Evolutionary conservation across 768 basidiomycete genomes (phyloP).

Genomic region (Kockovaella imperatae): DNA sequence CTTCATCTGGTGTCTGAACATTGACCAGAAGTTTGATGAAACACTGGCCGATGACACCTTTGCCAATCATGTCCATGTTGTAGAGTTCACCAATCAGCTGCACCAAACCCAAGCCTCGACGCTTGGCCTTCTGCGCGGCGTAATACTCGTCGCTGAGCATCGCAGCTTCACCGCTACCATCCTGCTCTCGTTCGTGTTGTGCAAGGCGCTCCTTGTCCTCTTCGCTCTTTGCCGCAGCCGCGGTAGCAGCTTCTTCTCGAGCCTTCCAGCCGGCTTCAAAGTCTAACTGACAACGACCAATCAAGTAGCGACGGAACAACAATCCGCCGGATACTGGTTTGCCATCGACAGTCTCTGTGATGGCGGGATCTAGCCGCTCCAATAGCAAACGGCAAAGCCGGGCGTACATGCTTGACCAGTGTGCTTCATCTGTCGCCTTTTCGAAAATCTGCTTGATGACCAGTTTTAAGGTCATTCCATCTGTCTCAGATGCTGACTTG

Average conservation of each 20-base stretch:
- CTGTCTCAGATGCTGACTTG: slow-evolving; percentile 82
- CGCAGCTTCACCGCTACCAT: slow-evolving; percentile 50
- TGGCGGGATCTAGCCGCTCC: slow-evolving; percentile 79
- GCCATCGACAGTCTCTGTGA: slow-evolving; percentile 83
- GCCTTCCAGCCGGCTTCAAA: slow-evolving; percentile 93
- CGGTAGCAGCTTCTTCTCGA: slow-evolving; percentile 76
- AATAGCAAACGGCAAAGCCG: slow-evolving; percentile 90
- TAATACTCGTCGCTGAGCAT: slow-evolving; percentile 95
- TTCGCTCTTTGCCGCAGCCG: slow-evolving; percentile 74
- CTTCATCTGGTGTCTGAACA: slow-evolving; percentile 90
- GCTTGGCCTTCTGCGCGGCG: slow-evolving; percentile 91
- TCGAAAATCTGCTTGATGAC: slow-evolving; percentile 95
- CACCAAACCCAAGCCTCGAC: slow-evolving; percentile 91
- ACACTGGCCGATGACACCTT: slow-evolving; percentile 98
- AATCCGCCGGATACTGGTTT: slow-evolving; percentile 87
- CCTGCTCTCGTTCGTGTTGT: slow-evolving; percentile 49
- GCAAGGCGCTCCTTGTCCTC: slow-evolving; percentile 61
- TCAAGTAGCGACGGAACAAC: slow-evolving; percentile 91
- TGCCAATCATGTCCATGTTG: slow-evolving; percentile 97
- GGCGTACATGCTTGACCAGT: slow-evolving; percentile 97
- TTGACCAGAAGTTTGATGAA: slow-evolving; percentile 91
- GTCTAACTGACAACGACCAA: slow-evolving; percentile 95
- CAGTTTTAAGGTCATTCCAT: slow-evolving; percentile 87
- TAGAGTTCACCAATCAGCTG: slow-evolving; percentile 97
- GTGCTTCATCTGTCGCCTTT: slow-evolving; percentile 92